Percentiles rank a stretch among this genome's conserved stretches.
These are phyloP conservation scores for Acacia melanoxylon DNA, from an alignment of 306 rosid genomes.

Conservation along the genomic window DNA sequence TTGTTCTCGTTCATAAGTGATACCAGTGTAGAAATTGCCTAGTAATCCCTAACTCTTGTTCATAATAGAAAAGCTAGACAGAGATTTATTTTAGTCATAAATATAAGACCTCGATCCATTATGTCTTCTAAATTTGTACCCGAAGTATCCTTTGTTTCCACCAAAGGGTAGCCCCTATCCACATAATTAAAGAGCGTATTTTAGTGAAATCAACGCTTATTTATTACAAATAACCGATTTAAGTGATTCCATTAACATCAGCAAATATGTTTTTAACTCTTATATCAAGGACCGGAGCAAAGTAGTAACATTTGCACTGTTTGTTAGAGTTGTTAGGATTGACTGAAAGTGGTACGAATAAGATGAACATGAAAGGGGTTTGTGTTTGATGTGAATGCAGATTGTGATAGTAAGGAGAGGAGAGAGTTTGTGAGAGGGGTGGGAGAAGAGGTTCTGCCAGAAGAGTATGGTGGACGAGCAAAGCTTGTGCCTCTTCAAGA, in stretches of 20 bases:
- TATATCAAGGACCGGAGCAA: no score
- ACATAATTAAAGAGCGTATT: no score
- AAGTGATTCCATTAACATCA: no score
- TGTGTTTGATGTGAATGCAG: constrained; percentile 48
- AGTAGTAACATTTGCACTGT: neutral
- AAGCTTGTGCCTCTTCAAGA: constrained; percentile 66
- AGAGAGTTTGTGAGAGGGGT: constrained; percentile 51
- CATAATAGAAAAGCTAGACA: neutral
- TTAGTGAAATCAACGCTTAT: no score
- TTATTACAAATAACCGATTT: no score
- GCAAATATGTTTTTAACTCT: no score
- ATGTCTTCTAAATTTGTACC: no score
- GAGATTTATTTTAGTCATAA: no score
- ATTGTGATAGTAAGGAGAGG: constrained; percentile 71
- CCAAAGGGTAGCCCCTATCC: no score
- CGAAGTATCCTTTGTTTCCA: no score
- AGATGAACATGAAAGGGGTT: neutral
- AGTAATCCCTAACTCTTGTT: neutral
- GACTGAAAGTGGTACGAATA: neutral
- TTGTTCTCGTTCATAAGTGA: neutral
- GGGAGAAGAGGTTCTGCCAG: constrained; percentile 85
- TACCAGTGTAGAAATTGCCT: neutral
- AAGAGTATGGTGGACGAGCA: constrained; percentile 80
- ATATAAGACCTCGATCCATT: no score
- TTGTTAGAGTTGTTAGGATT: neutral